phyloP scores from a whole-genome alignment of 2,329 filamentous ascomycete genomes.

The Daldinia sp. region DNA sequence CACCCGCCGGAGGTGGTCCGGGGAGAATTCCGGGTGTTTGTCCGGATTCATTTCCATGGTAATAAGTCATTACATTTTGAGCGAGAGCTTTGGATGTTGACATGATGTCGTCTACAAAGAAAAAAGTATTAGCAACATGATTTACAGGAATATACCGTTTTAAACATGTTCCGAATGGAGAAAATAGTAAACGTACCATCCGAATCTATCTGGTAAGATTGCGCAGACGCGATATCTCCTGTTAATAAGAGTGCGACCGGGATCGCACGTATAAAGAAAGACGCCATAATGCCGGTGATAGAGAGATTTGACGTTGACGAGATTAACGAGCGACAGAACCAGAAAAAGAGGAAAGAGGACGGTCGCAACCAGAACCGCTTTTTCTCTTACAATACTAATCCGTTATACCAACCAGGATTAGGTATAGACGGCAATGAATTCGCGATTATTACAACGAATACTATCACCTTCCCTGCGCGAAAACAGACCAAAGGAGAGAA shows the following conservation, averaged over 20 bases:
- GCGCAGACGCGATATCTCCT: constrained; percentile 18
- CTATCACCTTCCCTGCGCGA: neutral
- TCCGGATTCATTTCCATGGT: constrained; percentile 47
- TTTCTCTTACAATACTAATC: constrained; percentile 2
- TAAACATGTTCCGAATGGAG: neutral
- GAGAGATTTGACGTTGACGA: neutral
- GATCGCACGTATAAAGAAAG: constrained; percentile 14
- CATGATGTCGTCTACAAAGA: constrained; percentile 61
- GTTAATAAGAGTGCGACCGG: constrained; percentile 14
- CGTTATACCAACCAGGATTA: neutral
- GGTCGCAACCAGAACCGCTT: constrained; percentile 5
- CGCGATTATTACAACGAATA: neutral
- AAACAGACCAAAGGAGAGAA: neutral
- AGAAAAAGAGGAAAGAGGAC: constrained; percentile 13
- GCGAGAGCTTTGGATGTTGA: constrained; percentile 45
- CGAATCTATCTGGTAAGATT: constrained; percentile 37
- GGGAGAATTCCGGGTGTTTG: constrained; percentile 47
- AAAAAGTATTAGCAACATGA: constrained; percentile 16
- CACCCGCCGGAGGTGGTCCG: constrained; percentile 46
- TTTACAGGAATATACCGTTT: neutral
- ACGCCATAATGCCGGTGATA: constrained; percentile 15
- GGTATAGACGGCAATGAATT: neutral
- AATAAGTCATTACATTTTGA: constrained; percentile 46
- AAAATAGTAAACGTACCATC: constrained; percentile 32
- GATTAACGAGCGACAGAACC: constrained; percentile 30